Percentiles rank a stretch among this genome's conserved stretches.
These are phyloP conservation scores for Skeletonema costatum DNA, from an alignment of 108 stramenopile genomes.

Conservation along the genomic window DNA sequence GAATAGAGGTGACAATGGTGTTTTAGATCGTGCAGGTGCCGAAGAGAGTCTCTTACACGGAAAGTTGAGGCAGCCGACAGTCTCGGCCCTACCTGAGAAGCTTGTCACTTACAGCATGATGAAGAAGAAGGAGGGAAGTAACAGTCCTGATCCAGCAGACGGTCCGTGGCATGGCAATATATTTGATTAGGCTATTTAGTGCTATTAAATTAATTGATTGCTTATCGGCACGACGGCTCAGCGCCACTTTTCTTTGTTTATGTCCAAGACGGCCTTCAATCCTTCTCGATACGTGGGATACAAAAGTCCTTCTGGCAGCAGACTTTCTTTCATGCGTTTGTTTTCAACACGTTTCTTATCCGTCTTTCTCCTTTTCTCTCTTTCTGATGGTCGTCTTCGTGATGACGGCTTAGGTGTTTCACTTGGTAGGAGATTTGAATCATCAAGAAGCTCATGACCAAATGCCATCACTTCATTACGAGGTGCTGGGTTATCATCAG, in stretches of 20 bases:
- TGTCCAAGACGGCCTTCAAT: conserved; percentile 18
- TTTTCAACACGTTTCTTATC: conserved; percentile 66
- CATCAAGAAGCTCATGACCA: conserved; percentile 36
- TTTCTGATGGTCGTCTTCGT: conserved; percentile 6
- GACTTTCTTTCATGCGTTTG: conserved; percentile 41
- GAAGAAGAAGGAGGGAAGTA: conserved; percentile 48
- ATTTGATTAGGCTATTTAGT: conserved; percentile 6
- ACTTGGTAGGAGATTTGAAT: conserved; percentile 11
- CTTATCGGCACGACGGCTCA: background rate
- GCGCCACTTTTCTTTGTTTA: conserved; percentile 20
- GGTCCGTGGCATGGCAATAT: conserved; percentile 46
- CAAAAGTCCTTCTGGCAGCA: conserved; percentile 35
- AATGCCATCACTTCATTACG: conserved; percentile 53
- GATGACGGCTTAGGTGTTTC: background rate
- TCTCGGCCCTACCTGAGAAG: conserved; percentile 76
- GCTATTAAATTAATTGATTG: background rate
- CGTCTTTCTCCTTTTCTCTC: conserved; percentile 47
- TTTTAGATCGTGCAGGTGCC: conserved; percentile 65
- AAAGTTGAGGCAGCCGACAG: conserved; percentile 28
- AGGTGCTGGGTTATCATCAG: conserved; percentile 67
- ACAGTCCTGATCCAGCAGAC: conserved; percentile 10
- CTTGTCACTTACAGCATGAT: conserved; percentile 71
- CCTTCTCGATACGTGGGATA: conserved; percentile 77
- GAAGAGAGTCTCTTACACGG: conserved; percentile 74
- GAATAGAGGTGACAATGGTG: conserved; percentile 41